Conservation (phyloP, 129 eudicot genomes). For the Chrysanthemum makinoi region DNA sequence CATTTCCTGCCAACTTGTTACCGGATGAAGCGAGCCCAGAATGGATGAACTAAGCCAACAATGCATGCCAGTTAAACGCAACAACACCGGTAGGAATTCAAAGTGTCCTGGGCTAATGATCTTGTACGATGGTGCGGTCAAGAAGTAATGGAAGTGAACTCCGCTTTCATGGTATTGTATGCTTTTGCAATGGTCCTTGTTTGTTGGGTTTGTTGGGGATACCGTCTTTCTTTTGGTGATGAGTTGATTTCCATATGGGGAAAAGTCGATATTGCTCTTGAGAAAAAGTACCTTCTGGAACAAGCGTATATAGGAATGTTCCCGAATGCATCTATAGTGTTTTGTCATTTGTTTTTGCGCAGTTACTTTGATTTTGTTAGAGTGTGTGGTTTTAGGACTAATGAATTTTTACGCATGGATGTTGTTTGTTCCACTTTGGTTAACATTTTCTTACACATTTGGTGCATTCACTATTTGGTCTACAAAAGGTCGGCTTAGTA, state of each 20-base stretch:
- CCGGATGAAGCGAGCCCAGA: constrained; percentile 57
- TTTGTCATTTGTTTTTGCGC: constrained; percentile 67
- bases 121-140: constrained; percentile 55
- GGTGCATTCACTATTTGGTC: constrained; percentile 65
- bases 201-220: constrained; percentile 82
- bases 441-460: constrained; percentile 61
- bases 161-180: constrained; percentile 65
- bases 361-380: constrained; percentile 49
- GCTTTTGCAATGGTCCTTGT: constrained; percentile 68
- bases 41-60: constrained; percentile 80
- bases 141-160: constrained; percentile 71
- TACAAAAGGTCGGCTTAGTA: constrained; percentile 61
- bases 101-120: constrained; percentile 60
- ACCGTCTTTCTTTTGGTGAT: constrained; percentile 58
- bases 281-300: constrained; percentile 39
- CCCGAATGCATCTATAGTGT: constrained; percentile 62
- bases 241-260: constrained; percentile 49
- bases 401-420: constrained; percentile 73
- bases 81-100: constrained; percentile 67
- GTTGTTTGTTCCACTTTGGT: constrained; percentile 70
- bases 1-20: constrained; percentile 44
- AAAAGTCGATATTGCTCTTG: constrained; percentile 42
- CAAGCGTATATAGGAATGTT: constrained; percentile 57
- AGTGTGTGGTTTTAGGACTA: constrained; percentile 60
- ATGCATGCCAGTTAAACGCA: constrained; percentile 67